Percentiles rank a stretch among this genome's conserved stretches.
Evolutionary conservation across 192 early-diverging fungal genomes (phyloP).

Genomic region (Podila horticola): DNA sequence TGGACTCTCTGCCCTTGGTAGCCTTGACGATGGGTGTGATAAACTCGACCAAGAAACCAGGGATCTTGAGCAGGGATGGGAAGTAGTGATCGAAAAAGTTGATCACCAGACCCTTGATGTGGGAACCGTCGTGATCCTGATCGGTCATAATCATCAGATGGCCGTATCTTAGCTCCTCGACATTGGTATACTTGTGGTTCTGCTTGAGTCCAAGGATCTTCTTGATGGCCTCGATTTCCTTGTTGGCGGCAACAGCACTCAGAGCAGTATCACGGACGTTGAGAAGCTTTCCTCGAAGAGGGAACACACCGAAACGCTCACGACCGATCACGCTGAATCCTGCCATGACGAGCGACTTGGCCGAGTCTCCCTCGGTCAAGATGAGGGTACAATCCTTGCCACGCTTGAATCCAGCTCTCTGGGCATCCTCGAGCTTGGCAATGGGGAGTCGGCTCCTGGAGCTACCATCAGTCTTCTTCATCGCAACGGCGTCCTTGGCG

Average conservation of each 20-base stretch:
- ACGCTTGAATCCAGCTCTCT: conserved; percentile 82
- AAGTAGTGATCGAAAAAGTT: conserved; percentile 97
- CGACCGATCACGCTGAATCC: conserved; percentile 90
- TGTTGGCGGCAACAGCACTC: conserved; percentile 77
- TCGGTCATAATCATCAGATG: conserved; percentile 99
- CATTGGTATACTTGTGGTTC: conserved; percentile 77
- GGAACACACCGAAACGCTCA: conserved; percentile 94
- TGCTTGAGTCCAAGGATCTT: conserved; percentile 95
- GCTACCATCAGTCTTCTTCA: conserved; percentile 91
- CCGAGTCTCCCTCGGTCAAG: conserved; percentile 97
- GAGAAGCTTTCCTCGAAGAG: conserved; percentile 95
- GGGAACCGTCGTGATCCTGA: conserved; percentile 97
- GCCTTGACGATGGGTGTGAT: conserved; percentile 97
- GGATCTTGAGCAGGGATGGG: conserved; percentile 88
- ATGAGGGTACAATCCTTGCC: conserved; percentile 90
- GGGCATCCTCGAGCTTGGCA: conserved; percentile 95
- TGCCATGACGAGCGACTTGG: conserved; percentile 88
- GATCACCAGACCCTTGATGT: conserved; percentile 97
- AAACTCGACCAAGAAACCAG: conserved; percentile 94
- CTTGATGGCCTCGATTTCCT: conserved; percentile 90
- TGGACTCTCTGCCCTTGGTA: conserved; percentile 69
- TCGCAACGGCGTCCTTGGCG: conserved; percentile 74
- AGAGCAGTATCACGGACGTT: conserved; percentile 92
- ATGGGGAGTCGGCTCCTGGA: conserved; percentile 78
- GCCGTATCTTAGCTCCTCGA: conserved; percentile 88